Percentiles rank a stretch among this genome's conserved stretches.
These are phyloP conservation scores for Rhynchospora pubera DNA, from an alignment of 176 grass and related monocot species.

Conservation along the genomic window DNA sequence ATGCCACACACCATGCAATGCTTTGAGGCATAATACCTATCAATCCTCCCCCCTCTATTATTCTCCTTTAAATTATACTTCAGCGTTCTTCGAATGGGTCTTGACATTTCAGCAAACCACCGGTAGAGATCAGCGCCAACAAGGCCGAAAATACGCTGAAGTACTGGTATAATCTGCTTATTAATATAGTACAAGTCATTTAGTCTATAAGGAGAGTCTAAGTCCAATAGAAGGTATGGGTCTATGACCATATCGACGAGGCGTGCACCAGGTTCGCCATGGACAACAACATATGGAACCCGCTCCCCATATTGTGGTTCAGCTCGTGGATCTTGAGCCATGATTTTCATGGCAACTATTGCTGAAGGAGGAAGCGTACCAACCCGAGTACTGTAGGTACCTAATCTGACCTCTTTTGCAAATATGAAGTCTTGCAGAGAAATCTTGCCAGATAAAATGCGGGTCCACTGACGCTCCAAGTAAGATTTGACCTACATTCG, in stretches of 20 bases:
- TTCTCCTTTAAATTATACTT: conserved; percentile 31
- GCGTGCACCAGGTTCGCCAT: conserved; percentile 90
- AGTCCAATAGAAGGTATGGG: conserved; percentile 65
- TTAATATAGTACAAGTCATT: conserved; percentile 86
- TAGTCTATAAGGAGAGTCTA: conserved; percentile 60
- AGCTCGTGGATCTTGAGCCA: conserved; percentile 62
- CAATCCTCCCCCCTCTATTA: conserved; percentile 63
- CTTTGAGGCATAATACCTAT: conserved; percentile 78
- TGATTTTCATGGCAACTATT: conserved; percentile 84
- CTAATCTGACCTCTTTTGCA: conserved; percentile 82
- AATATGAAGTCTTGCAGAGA: conserved; percentile 85
- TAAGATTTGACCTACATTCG: conserved; percentile 67
- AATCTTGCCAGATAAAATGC: conserved; percentile 78
- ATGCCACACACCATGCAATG: conserved; percentile 66
- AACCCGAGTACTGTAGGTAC: conserved; percentile 56
- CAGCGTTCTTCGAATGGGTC: conserved; percentile 31
- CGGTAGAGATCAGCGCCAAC: conserved; percentile 59
- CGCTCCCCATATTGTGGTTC: conserved; percentile 74
- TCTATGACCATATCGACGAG: conserved; percentile 79
- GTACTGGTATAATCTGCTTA: conserved; percentile 88
- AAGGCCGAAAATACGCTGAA: conserved; percentile 84
- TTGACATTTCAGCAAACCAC: conserved; percentile 75
- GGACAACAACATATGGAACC: conserved; percentile 79
- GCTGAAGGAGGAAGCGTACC: conserved; percentile 80
- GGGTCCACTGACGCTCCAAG: conserved; percentile 70